These are phyloP conservation scores for Lunularia cruciata DNA, from an alignment of 225 moss, liverwort and hornwort genomes.

Conservation along the genomic window DNA sequence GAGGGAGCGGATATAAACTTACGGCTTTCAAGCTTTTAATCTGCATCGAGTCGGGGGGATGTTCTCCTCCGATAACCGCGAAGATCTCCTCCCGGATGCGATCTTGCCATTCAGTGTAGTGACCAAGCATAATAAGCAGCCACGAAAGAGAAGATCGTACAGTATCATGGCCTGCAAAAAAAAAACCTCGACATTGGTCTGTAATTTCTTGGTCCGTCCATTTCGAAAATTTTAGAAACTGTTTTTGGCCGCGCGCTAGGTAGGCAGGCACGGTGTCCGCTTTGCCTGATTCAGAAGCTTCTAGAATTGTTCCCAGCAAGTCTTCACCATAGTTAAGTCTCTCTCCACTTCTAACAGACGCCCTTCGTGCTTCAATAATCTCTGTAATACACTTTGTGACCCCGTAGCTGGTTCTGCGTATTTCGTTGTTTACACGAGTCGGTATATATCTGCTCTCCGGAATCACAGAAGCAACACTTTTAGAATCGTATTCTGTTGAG, in stretches of 20 bases:
- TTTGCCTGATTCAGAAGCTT: neutral
- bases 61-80: neutral
- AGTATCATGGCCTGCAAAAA: neutral
- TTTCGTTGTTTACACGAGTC: neutral
- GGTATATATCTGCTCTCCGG: conserved; percentile 8
- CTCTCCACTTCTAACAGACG: neutral
- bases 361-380: conserved; percentile 1
- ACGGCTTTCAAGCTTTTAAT: too few relatives aligned
- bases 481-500: too few relatives aligned
- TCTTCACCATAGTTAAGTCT: conserved; percentile 12
- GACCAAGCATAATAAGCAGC: conserved; percentile 1
- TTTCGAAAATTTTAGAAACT: neutral
- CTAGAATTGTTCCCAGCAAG: conserved; percentile 20
- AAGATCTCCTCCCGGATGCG: neutral
- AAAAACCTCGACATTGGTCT: conserved; percentile 28
- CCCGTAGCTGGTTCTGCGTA: neutral
- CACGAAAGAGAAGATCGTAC: neutral
- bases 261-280: too few relatives aligned
- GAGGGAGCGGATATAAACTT: too few relatives aligned
- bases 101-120: conserved; percentile 16
- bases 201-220: conserved; percentile 1
- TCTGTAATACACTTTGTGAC: neutral
- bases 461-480: conserved; percentile 5
- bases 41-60: too few relatives aligned
- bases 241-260: neutral